Evolutionary conservation across 179 eudicot species (phyloP), one percentile per base, ranked within the genome.

Genomic region (Vitellaria paradoxa): DNA sequence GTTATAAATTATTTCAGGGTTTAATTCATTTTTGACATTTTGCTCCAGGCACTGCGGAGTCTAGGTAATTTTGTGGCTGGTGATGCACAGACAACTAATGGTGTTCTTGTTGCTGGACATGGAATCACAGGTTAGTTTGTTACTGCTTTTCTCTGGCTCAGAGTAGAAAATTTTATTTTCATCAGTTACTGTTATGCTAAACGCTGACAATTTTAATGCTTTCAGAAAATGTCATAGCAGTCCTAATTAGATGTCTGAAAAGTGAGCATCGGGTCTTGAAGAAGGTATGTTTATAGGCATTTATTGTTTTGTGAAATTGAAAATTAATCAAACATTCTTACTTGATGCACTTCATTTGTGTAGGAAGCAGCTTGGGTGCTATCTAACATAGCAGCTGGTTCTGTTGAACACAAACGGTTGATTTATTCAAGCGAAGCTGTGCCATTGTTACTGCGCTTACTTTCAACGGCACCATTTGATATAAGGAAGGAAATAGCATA

Each of bases 321-420:
- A 30, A 30, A 18, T 71, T 47, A 10, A 68, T 69, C 68, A 46
- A 72, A n/a, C 9, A 12, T 65, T 65, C 21, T 60, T 37, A 53
- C 20, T 69, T 17, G 30, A 74, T 2, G 23, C 68, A 82, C 68
- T 49, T 8, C 8, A 21, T 23, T 71, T 45, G n/a, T 83, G 72
- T 80, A 96, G 99, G 99, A 96, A 85, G 89, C 97, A 80, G 89
- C 97, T 47, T 96, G 99, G 99, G 98, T 92, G 82, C 90, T 96
- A 77, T 96, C 99, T 60, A 96, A 96, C 83, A 87, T 96, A 74
- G 98, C 97, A 62, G 97, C 98, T 67, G 97, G 98, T 77, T 91
- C 99, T 37, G 62, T 87, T 65, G 94, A 87, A 75, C 96, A 88
- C 82, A 96, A 96, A 80, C 86, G 78, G 74, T 52, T 92, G 65